phyloP scores from a whole-genome alignment of 257 asterid genomes.

The Salvia hispanica region DNA sequence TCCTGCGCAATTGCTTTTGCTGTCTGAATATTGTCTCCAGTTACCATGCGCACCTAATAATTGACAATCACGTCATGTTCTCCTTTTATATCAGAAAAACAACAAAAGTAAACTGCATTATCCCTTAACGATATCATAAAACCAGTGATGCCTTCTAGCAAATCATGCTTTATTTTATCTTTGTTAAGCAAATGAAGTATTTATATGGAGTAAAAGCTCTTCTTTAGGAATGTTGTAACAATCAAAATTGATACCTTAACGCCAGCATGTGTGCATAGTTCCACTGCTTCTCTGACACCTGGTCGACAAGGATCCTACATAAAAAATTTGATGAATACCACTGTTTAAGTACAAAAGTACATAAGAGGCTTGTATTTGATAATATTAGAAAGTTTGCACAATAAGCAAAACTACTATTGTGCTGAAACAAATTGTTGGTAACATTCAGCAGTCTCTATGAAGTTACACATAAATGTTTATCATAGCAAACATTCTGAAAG shows the following conservation, averaged over 20 bases:
- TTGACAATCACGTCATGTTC: constrained; percentile 26
- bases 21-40: constrained; percentile 93
- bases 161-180: constrained; percentile 6
- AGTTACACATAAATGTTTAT: too few relatives aligned
- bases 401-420: neutral
- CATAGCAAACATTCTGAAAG: too few relatives aligned
- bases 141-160: constrained; percentile 6
- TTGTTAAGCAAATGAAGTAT: constrained; percentile 16
- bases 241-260: constrained; percentile 62
- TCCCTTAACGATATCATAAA: neutral
- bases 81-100: constrained; percentile 13
- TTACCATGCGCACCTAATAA: constrained; percentile 89
- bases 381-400: constrained; percentile 9
- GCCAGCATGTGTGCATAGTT: constrained; percentile 78
- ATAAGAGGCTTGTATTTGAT: constrained; percentile 7
- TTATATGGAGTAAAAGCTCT: neutral
- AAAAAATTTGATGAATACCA: constrained; percentile 22
- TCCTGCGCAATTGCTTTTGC: constrained; percentile 94
- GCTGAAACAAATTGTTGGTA: too few relatives aligned
- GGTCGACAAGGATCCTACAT: constrained; percentile 98
- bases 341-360: neutral
- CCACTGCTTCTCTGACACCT: constrained; percentile 92
- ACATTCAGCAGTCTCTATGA: too few relatives aligned
- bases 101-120: neutral
- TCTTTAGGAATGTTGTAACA: neutral